Evolutionary conservation across 148 eudicot species (phyloP).

Genomic region (Rhododendron griersonianum): DNA sequence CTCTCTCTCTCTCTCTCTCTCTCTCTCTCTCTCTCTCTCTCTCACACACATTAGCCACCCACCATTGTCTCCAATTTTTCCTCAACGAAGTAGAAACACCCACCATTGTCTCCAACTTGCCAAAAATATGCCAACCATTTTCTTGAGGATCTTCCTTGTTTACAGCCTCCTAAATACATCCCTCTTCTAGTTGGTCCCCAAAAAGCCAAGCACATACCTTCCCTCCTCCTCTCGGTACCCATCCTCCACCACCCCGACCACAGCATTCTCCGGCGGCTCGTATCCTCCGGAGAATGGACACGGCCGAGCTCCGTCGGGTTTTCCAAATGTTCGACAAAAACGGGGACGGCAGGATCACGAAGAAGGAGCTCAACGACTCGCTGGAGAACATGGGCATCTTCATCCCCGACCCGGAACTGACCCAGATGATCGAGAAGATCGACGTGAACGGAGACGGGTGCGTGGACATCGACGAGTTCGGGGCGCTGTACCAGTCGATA

Average conservation of each 20-base stretch:
- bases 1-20: background rate
- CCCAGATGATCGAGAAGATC: slow-evolving; percentile 41
- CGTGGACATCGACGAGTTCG: background rate
- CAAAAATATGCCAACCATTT: slow-evolving; percentile 18
- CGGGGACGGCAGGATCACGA: slow-evolving; percentile 57
- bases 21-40: background rate
- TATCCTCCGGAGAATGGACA: slow-evolving; percentile 25
- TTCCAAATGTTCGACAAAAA: slow-evolving; percentile 62
- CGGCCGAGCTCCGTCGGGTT: slow-evolving; percentile 40
- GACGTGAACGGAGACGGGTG: slow-evolving; percentile 43
- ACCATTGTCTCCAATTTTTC: background rate
- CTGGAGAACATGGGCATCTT: slow-evolving; percentile 43
- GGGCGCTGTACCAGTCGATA: slow-evolving; percentile 29
- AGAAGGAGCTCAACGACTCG: slow-evolving; percentile 45
- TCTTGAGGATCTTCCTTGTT: slow-evolving; percentile 9
- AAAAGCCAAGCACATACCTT: slow-evolving; percentile 21
- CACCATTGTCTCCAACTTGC: background rate
- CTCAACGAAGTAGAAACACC: too few relatives aligned
- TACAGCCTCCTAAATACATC: slow-evolving; percentile 18
- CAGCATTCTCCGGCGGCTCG: background rate
- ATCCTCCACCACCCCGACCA: background rate
- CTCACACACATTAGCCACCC: background rate
- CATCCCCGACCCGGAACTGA: slow-evolving; percentile 43
- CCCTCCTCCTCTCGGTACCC: background rate
- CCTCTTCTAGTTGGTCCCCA: slow-evolving; percentile 24